Base-by-base conservation (phyloP, 768 basidiomycete species). In the Mycena metata region DNA sequence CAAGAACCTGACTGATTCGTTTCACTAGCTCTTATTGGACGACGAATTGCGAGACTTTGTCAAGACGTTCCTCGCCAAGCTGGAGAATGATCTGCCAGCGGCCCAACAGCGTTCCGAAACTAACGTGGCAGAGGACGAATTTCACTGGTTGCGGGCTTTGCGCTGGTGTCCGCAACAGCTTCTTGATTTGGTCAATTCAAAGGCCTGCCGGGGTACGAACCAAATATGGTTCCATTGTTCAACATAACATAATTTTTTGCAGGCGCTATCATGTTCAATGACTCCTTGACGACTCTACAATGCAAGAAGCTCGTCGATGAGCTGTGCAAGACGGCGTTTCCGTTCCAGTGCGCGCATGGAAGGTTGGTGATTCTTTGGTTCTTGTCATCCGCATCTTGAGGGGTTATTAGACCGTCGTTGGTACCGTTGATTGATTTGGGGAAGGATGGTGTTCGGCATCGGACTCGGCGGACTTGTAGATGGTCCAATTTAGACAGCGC, bases 181-280 rank as follows among this genome's bases (percentile, higher is more conserved):
- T 58, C 78, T 96, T 16, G 94, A 96, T 41, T 80, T 99, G 69
- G 84, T 95, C 72, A 96, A 98, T 78, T 98, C 96, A 12, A 96
- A 95, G 80, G 98, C 98, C 24, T 99, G 98, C 76, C 85, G 98
- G 82, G 96, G 97, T 91, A 76, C 71, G 86, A 77, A 52, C 71
- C 86, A 77, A 51, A 60, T 36, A 51, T 41, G 36, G 15, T 43
- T 58, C n/a, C 74, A 57, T 42, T 52, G 33, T 21, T 47, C 46
- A 35, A 58, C 49, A 24, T 45, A 39, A 26, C 42, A 35, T 49
- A 19, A 49, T 54, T 65, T 54, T 50, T 56, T 57, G 23, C 76
- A 98, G 96, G 96, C 59, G 96, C 97, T 3, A 94, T 98, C 78
- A 98, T 98, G 96, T 98, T 98, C 84, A 96, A 96, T 72, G 96